Conservation (phyloP, 2,329 filamentous ascomycete genomes). For the Onygenales sp. region DNA sequence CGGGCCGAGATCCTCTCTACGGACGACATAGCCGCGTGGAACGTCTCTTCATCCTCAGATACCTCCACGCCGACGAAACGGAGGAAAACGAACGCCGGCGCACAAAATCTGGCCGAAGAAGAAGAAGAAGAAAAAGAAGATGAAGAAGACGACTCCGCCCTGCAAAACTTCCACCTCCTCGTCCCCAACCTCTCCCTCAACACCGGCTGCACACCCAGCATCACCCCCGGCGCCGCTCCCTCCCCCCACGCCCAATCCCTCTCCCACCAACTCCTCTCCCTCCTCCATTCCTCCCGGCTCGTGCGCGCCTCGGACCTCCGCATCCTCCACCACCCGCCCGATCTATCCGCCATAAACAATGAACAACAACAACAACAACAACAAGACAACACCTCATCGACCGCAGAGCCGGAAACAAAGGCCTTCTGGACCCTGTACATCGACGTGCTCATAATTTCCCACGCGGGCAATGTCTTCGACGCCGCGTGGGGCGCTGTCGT, state of each 20-base stretch:
- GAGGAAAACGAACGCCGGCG: conserved; percentile 17
- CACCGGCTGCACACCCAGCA: conserved; percentile 79
- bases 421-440: conserved; percentile 95
- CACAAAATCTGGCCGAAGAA: conserved; percentile 11
- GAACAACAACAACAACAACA: conserved; percentile 30
- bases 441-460: conserved; percentile 86
- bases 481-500: conserved; percentile 78
- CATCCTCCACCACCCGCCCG: conserved; percentile 55
- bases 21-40: conserved; percentile 56
- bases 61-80: conserved; percentile 25
- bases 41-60: conserved; percentile 28
- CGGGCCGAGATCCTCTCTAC: conserved; percentile 74
- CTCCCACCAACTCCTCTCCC: conserved; percentile 65
- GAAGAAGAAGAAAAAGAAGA: conserved; percentile 37
- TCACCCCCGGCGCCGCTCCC: conserved; percentile 75
- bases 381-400: conserved; percentile 7
- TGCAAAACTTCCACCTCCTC: conserved; percentile 54
- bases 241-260: conserved; percentile 73
- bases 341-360: not conserved
- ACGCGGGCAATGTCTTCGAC: conserved; percentile 88
- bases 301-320: conserved; percentile 59
- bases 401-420: conserved; percentile 46
- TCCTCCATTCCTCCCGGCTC: conserved; percentile 63
- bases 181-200: conserved; percentile 91
- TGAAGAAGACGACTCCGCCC: conserved; percentile 34